phyloP scores from a whole-genome alignment of 2,329 filamentous ascomycete genomes.

The Cytospora piceae region DNA sequence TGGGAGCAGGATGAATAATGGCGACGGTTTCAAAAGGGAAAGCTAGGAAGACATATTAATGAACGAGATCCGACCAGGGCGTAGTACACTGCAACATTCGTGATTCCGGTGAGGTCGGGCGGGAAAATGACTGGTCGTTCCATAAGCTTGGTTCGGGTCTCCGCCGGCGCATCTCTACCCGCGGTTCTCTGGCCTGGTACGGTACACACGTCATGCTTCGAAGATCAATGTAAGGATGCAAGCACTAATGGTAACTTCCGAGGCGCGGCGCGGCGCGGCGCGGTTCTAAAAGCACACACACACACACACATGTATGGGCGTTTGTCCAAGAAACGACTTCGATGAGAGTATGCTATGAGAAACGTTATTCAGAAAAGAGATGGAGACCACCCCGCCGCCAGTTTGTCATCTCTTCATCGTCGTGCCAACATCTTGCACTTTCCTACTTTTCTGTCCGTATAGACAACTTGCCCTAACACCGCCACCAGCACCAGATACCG shows the following conservation, averaged over 20 bases:
- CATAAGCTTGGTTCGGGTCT: constrained; percentile 14
- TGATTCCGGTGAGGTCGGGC: not conserved
- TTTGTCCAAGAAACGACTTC: constrained; percentile 15
- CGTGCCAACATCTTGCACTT: not conserved
- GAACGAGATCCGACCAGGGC: not conserved
- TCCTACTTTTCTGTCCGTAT: not conserved
- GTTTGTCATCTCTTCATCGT: not conserved
- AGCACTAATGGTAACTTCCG: not conserved
- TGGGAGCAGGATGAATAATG: too few relatives aligned
- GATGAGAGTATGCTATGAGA: constrained; percentile 26
- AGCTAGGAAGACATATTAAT: not conserved
- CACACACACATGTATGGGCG: not conserved
- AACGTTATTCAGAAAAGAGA: constrained; percentile 14
- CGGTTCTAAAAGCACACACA: not conserved
- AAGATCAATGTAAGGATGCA: constrained; percentile 6
- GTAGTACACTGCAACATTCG: too few relatives aligned
- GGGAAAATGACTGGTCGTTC: constrained; percentile 14
- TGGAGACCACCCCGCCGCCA: constrained; percentile 2
- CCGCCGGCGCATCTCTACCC: not conserved
- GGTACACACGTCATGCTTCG: not conserved
- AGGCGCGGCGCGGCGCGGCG: not conserved
- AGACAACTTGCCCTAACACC: not conserved
- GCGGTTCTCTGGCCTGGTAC: not conserved
- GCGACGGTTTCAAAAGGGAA: too few relatives aligned
- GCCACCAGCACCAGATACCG: not conserved